Evolutionary conservation across 352 stramenopile genomes (phyloP).

Genomic region (Globisporangium viniferum): DNA sequence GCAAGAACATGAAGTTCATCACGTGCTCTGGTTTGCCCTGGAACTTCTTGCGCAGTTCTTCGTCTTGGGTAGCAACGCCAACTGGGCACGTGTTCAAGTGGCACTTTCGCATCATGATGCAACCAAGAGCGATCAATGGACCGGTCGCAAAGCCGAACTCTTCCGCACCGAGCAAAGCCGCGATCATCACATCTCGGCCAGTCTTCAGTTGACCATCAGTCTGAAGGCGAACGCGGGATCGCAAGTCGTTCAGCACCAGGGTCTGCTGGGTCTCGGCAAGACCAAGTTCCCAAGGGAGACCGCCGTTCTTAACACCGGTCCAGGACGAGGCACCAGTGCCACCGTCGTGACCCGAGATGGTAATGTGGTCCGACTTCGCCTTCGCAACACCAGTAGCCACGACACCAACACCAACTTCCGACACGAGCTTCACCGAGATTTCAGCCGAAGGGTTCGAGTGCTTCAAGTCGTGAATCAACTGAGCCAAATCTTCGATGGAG

Average conservation of each 20-base stretch:
- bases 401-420: slow-evolving; percentile 95
- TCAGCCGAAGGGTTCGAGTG: slow-evolving; percentile 92
- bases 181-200: slow-evolving; percentile 92
- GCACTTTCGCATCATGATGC: slow-evolving; percentile 98
- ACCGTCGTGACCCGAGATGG: slow-evolving; percentile 93
- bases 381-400: slow-evolving; percentile 91
- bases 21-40: slow-evolving; percentile 95
- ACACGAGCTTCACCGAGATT: slow-evolving; percentile 96
- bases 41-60: slow-evolving; percentile 95
- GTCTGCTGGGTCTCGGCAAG: slow-evolving; percentile 97
- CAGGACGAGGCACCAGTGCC: slow-evolving; percentile 94
- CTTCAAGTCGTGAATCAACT: slow-evolving; percentile 98
- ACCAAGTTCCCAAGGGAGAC: slow-evolving; percentile 95
- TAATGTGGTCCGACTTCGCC: slow-evolving; percentile 94
- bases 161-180: slow-evolving; percentile 93
- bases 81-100: slow-evolving; percentile 98
- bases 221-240: slow-evolving; percentile 91
- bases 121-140: slow-evolving; percentile 94
- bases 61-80: slow-evolving; percentile 97
- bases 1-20: slow-evolving; percentile 96
- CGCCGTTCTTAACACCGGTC: slow-evolving; percentile 93
- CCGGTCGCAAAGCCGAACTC: slow-evolving; percentile 96
- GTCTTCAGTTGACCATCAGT: slow-evolving; percentile 96
- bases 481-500: slow-evolving; percentile 97
- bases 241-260: slow-evolving; percentile 94